Conservation (phyloP, 1,284 basidiomycete genomes). For the Trametes sp. region DNA sequence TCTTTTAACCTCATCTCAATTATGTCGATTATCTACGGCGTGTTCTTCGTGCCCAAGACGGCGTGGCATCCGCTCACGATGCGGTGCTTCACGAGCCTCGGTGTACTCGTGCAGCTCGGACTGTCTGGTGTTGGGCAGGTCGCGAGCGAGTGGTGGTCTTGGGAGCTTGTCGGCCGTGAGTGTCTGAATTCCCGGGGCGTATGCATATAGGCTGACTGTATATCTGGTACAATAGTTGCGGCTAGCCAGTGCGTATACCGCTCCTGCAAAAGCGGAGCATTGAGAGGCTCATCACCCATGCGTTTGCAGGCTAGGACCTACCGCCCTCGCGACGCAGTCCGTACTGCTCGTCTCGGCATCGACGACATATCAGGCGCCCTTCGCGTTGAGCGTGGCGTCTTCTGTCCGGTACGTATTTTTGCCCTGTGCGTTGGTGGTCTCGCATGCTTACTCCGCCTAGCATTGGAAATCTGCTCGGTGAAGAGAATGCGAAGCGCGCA, state of each 20-base stretch:
- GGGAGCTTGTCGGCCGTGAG: conserved; percentile 78
- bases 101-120: conserved; percentile 78
- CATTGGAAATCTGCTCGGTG: conserved; percentile 85
- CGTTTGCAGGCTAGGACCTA: conserved; percentile 58
- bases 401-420: conserved; percentile 73
- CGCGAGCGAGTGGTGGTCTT: conserved; percentile 92
- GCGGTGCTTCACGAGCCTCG: conserved; percentile 74
- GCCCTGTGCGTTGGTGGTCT: neutral
- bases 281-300: neutral
- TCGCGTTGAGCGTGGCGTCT: conserved; percentile 80
- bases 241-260: conserved; percentile 60
- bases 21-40: conserved; percentile 74
- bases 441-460: conserved; percentile 43
- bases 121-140: conserved; percentile 78
- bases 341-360: conserved; percentile 78
- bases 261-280: neutral
- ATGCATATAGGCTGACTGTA: conserved; percentile 11
- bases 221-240: conserved; percentile 48
- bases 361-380: conserved; percentile 87
- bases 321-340: conserved; percentile 74
- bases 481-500: conserved; percentile 72
- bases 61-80: conserved; percentile 87
- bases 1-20: conserved; percentile 87
- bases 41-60: conserved; percentile 76
- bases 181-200: conserved; percentile 20